These are phyloP conservation scores for Albifimbria verrucaria DNA, from an alignment of 2,329 filamentous ascomycete species.

Conservation along the genomic window DNA sequence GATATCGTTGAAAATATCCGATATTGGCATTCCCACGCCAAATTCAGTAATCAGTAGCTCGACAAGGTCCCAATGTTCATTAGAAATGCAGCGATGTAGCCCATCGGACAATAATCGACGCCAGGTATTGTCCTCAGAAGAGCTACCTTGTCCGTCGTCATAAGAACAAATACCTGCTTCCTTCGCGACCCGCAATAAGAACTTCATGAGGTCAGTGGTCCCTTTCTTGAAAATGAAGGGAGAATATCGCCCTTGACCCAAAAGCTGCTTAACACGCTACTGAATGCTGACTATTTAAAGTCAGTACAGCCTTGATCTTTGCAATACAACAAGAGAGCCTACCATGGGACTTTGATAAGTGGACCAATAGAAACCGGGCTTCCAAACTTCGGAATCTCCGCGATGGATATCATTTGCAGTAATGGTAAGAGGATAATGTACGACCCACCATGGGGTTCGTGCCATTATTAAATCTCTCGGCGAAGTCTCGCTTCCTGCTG, in stretches of 20 bases:
- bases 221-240: not conserved
- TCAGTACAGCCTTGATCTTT: not conserved
- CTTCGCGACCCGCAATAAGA: not conserved
- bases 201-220: not conserved
- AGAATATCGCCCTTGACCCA: not conserved
- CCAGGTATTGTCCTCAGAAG: not conserved
- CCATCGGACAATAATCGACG: not conserved
- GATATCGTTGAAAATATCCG: not conserved
- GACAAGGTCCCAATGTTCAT: not conserved
- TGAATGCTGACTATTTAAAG: not conserved
- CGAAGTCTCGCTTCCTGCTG: not conserved
- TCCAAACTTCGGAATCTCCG: not conserved
- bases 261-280: not conserved
- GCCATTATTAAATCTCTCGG: not conserved
- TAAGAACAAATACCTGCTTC: not conserved
- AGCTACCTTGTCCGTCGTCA: not conserved
- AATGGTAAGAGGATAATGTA: not conserved
- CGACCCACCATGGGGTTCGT: not conserved
- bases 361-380: not conserved
- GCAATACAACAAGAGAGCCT: not conserved
- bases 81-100: not conserved
- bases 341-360: not conserved
- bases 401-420: not conserved
- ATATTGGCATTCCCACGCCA: not conserved
- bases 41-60: not conserved